Base-by-base conservation (phyloP, 768 basidiomycete species). In the Wakefieldia striispora region DNA sequence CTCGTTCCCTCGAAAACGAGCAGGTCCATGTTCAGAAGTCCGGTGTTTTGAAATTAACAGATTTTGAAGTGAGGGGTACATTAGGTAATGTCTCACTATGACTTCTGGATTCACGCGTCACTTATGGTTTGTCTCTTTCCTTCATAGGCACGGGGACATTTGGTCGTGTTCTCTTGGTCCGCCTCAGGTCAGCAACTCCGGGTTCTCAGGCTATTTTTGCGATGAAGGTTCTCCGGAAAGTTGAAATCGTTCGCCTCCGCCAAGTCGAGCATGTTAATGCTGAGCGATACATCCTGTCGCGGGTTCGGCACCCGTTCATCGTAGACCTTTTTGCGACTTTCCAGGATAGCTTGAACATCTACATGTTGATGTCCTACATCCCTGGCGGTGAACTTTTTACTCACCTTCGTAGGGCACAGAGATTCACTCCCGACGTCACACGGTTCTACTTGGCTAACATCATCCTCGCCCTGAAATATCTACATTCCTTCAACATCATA, bases 201-300 rank as follows among this genome's bases (percentile, higher is more conserved):
- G 69, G 65, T 4, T 60, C 65, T 41, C 61, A 63, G 35, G 73
- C 71, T 34, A 80, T 84, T 64, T 95, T 89, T 61, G 92, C 92
- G 10, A 80, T 95, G 82, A 95, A 95, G 68, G 86, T 95, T 14
- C 78, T 95, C 35, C 84, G 83, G 54, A 95, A 95, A 69, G 79
- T 81, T 4, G 88, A 92, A 57, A 84, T 94, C 47, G 87, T 93
- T 43, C 82, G 85, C 41, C 79, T 98, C 42, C 89, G 95, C 39
- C 97, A 99, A 66, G 90, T 98, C 45, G 94, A 97, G 65, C 97
- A 99, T 67, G 95, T 98, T 61, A 97, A 95, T 62, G 92, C 91
- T 9, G 97, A 99, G 66, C 84, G 95, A 19, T 85, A 86, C 61
- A 98, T 98, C 57, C 83, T 99, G 31, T 91, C 91, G 17, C 82